phyloP scores from a whole-genome alignment of 371 early-diverging fungal species.

The Vavraia culicis region DNA sequence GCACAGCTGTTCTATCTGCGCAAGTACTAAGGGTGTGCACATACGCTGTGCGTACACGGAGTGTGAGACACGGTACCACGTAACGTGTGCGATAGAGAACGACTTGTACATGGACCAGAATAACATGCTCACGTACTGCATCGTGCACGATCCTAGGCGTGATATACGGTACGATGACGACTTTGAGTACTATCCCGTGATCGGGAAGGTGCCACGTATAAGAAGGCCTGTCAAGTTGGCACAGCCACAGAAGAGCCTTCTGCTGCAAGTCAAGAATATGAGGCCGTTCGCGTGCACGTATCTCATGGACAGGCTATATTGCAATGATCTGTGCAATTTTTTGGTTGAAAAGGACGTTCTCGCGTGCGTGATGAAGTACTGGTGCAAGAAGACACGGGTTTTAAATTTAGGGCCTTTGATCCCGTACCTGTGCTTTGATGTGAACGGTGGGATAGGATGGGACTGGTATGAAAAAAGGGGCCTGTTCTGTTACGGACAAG shows the following conservation, averaged over 20 bases:
- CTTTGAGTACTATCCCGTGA: conserved; percentile 7
- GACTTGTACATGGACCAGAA: conserved; percentile 56
- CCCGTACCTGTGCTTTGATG: too few species aligned
- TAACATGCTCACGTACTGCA: conserved; percentile 52
- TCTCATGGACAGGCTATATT: conserved; percentile 9
- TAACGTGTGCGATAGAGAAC: conserved; percentile 66
- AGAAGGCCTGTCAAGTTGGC: not conserved
- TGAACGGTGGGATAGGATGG: too few species aligned
- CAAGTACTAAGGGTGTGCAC: conserved; percentile 58
- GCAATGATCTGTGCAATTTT: conserved; percentile 5
- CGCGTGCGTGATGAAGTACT: too few species aligned
- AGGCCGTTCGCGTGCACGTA: not conserved
- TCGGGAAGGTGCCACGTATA: conserved; percentile 9
- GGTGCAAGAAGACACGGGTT: too few species aligned
- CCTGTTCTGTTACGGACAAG: too few species aligned
- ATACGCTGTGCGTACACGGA: conserved; percentile 69
- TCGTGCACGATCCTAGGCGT: conserved; percentile 53
- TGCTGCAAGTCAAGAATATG: conserved; percentile 2
- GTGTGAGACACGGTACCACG: conserved; percentile 72
- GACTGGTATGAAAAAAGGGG: too few species aligned
- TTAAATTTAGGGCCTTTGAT: too few species aligned
- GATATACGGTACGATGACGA: conserved; percentile 1
- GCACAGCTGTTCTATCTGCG: conserved; percentile 63
- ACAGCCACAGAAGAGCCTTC: conserved; percentile 10
- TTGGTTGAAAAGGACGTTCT: too few species aligned